Percentiles rank a stretch among this genome's conserved stretches.
Evolutionary conservation across 305 asterid genomes (phyloP).

Genomic region (Euphrasia arctica): DNA sequence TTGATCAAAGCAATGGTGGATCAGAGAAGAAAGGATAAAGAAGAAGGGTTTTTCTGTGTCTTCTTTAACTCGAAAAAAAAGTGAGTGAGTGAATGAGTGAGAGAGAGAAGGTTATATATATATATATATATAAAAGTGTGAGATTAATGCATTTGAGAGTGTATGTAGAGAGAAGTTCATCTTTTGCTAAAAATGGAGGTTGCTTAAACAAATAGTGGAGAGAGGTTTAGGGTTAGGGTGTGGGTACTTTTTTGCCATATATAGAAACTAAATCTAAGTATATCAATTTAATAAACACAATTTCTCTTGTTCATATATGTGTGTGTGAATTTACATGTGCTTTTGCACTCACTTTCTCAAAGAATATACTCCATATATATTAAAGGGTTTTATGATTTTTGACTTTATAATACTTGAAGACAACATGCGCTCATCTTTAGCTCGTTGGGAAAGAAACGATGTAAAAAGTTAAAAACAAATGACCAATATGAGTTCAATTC

Average conservation of each 20-base stretch:
- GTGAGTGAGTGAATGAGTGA: background rate
- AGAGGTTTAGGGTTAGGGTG: constrained; percentile 30
- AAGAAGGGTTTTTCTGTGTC: background rate
- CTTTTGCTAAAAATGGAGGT: constrained; percentile 47
- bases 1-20: background rate
- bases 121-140: background rate
- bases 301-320: background rate
- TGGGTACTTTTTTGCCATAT: constrained; percentile 37
- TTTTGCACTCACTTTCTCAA: constrained; percentile 24
- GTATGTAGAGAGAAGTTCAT: constrained; percentile 16
- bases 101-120: constrained; percentile 4
- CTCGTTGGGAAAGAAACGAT: no score
- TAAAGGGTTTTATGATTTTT: background rate
- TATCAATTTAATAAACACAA: background rate
- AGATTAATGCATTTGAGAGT: constrained; percentile 7
- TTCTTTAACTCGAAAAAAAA: background rate
- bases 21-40: background rate
- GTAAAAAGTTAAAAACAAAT: no score
- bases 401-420: background rate
- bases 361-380: background rate
- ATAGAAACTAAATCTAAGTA: constrained; percentile 28
- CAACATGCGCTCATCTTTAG: background rate
- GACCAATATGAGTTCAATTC: no score
- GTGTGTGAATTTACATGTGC: constrained; percentile 27
- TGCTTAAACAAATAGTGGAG: constrained; percentile 42